These are phyloP conservation scores for Posidonia australis DNA, from an alignment of 106 monocot genomes.

Conservation along the genomic window DNA sequence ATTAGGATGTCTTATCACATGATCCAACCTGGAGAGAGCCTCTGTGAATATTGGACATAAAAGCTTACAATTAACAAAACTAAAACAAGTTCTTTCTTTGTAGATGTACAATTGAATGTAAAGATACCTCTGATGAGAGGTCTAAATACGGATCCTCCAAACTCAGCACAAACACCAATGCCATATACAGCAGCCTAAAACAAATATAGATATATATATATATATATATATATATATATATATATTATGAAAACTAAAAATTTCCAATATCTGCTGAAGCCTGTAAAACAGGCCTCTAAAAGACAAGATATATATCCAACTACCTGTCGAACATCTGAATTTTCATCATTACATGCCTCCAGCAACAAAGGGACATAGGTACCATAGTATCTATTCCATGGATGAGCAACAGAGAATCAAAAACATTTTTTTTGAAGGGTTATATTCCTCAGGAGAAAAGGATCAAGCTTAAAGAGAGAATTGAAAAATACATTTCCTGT, in stretches of 20 bases:
- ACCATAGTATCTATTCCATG: slow-evolving; percentile 62
- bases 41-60: slow-evolving; percentile 32
- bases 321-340: slow-evolving; percentile 79
- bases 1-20: slow-evolving; percentile 78
- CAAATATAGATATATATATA: slow-evolving; percentile 6
- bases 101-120: neutral
- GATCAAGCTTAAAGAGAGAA: no score
- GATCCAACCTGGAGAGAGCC: slow-evolving; percentile 71
- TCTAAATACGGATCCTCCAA: slow-evolving; percentile 73
- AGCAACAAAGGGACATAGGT: slow-evolving; percentile 81
- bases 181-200: slow-evolving; percentile 94
- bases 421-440: neutral
- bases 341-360: slow-evolving; percentile 85
- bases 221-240: neutral
- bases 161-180: slow-evolving; percentile 95
- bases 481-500: no score
- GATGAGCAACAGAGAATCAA: neutral
- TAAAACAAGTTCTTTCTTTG: neutral
- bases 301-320: neutral
- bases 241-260: neutral
- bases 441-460: no score
- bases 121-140: slow-evolving; percentile 80
- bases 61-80: neutral
- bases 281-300: neutral
- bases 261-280: no score